phyloP scores from a whole-genome alignment of 2,329 filamentous ascomycete species.

The Lachnum nothofagi region DNA sequence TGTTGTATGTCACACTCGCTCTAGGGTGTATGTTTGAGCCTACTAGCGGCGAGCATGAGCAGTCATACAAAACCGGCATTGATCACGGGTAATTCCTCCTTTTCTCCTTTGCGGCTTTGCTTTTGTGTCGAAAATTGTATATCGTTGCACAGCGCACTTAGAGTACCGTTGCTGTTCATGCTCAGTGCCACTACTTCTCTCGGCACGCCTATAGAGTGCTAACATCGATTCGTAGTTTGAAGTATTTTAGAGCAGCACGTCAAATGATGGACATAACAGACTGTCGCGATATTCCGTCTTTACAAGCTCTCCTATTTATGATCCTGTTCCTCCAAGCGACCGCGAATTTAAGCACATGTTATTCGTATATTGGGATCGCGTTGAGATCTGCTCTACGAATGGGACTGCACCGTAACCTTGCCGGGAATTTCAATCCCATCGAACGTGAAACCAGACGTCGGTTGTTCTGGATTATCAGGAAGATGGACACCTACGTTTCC shows the following conservation, averaged over 20 bases:
- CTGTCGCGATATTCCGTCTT: conserved; percentile 67
- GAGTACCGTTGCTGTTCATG: no score
- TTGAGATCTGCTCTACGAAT: conserved; percentile 70
- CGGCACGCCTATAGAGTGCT: conserved; percentile 8
- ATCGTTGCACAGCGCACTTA: not conserved
- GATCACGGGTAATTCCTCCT: conserved; percentile 49
- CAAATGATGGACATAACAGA: conserved; percentile 62
- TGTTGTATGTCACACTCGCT: conserved; percentile 66
- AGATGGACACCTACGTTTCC: conserved; percentile 67
- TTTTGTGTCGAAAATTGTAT: not conserved
- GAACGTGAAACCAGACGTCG: conserved; percentile 60
- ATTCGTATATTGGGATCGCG: conserved; percentile 74
- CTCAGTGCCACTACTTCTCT: no score
- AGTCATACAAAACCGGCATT: conserved; percentile 46
- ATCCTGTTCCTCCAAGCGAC: conserved; percentile 76
- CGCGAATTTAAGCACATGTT: conserved; percentile 72
- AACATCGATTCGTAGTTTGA: conserved; percentile 47
- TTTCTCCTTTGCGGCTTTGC: conserved; percentile 10
- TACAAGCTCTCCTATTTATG: conserved; percentile 74
- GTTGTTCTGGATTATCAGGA: conserved; percentile 63
- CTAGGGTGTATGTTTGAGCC: conserved; percentile 69
- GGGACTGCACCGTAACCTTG: conserved; percentile 69
- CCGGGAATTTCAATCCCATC: conserved; percentile 56
- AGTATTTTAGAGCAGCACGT: conserved; percentile 67
- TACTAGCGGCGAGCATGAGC: conserved; percentile 44